Percentiles rank a stretch among this genome's conserved stretches.
Evolutionary conservation across 768 basidiomycete genomes (phyloP).

Genomic region (Astraeus odoratus): DNA sequence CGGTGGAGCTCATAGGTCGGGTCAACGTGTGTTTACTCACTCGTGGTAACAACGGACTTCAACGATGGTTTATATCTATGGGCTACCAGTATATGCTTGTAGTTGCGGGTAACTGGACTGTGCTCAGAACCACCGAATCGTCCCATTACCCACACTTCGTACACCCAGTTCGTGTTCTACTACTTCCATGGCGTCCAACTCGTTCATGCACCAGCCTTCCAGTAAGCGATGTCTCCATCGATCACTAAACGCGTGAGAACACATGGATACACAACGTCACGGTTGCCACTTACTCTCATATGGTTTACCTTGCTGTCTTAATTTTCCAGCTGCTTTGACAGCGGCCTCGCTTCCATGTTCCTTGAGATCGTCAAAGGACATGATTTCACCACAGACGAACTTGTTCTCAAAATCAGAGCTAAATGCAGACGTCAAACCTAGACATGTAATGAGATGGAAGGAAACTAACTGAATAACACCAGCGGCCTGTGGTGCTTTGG

Average conservation of each 20-base stretch:
- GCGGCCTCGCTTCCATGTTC: constrained; percentile 86
- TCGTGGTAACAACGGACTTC: too few species aligned
- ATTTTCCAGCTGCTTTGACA: constrained; percentile 93
- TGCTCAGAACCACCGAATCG: background rate
- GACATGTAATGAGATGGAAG: background rate
- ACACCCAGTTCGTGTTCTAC: constrained; percentile 8
- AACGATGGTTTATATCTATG: too few species aligned
- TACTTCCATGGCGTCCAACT: background rate
- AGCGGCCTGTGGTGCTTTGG: constrained; percentile 94
- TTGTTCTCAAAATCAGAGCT: constrained; percentile 98
- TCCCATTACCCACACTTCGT: constrained; percentile 9
- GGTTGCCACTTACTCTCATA: constrained; percentile 70
- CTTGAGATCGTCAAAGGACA: constrained; percentile 84
- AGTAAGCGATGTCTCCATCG: constrained; percentile 89
- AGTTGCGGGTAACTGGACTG: too few species aligned
- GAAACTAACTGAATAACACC: constrained; percentile 89
- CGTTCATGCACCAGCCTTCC: constrained; percentile 64
- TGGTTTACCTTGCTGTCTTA: constrained; percentile 93
- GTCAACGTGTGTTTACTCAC: too few species aligned
- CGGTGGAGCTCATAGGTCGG: too few species aligned
- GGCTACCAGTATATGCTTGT: too few species aligned
- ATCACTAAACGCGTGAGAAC: constrained; percentile 44
- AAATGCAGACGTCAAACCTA: background rate
- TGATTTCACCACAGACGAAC: constrained; percentile 96
- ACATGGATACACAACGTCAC: background rate